Evolutionary conservation across 1,284 basidiomycete genomes (phyloP).

Genomic region (Boletus mariae): DNA sequence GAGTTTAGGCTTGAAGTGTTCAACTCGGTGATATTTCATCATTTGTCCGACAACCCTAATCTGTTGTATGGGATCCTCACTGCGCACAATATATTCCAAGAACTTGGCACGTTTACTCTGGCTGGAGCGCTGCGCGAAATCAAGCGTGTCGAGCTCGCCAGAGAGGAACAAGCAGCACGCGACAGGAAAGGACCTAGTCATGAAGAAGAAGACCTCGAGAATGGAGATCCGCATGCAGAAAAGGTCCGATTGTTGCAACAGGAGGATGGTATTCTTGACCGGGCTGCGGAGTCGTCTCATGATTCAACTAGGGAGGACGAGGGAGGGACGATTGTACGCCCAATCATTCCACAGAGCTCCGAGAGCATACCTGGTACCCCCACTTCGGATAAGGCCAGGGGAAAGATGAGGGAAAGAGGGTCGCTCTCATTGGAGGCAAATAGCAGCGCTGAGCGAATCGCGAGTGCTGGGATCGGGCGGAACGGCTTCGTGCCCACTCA

Average conservation of each 20-base stretch:
- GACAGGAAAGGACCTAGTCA: slow-evolving; percentile 33
- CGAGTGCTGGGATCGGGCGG: slow-evolving; percentile 67
- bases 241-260: slow-evolving; percentile 58
- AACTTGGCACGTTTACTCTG: slow-evolving; percentile 86
- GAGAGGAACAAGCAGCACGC: slow-evolving; percentile 57
- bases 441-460: slow-evolving; percentile 58
- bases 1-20: slow-evolving; percentile 79
- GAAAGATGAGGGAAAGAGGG: slow-evolving; percentile 77
- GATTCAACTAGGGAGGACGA: slow-evolving; percentile 24
- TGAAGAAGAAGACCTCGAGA: slow-evolving; percentile 28
- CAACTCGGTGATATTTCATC: slow-evolving; percentile 76
- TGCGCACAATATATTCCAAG: slow-evolving; percentile 80
- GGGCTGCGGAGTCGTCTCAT: slow-evolving; percentile 24
- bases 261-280: slow-evolving; percentile 32
- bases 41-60: slow-evolving; percentile 78
- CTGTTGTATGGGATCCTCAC: slow-evolving; percentile 84
- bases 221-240: slow-evolving; percentile 45
- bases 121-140: slow-evolving; percentile 81
- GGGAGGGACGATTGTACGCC: slow-evolving; percentile 26
- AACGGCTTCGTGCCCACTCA: slow-evolving; percentile 92
- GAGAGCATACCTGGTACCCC: slow-evolving; percentile 34
- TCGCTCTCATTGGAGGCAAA: slow-evolving; percentile 60
- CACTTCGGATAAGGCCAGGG: slow-evolving; percentile 79
- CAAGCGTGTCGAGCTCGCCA: slow-evolving; percentile 64
- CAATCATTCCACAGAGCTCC: slow-evolving; percentile 43